Conservation (phyloP, 1,139 yeast genomes). For the Nakaseomyces bracarensis region DNA sequence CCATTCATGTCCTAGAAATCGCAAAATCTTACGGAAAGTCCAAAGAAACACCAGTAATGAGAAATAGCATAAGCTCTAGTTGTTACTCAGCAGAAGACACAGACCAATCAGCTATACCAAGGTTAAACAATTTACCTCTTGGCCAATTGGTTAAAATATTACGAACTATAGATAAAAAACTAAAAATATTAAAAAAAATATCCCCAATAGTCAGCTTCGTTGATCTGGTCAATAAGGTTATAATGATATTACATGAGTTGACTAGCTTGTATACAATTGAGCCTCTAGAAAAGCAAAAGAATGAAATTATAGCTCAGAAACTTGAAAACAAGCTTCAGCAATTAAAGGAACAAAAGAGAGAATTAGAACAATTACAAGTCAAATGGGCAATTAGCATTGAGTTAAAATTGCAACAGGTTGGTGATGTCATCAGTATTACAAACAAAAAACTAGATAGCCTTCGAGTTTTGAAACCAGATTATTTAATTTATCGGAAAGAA, state of each 20-base stretch:
- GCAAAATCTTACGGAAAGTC: too few species aligned
- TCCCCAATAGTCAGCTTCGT: background rate
- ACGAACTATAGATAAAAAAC: background rate
- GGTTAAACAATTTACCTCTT: background rate
- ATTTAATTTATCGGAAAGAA: constrained; percentile 22
- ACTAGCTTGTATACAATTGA: background rate
- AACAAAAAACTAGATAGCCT: constrained; percentile 28
- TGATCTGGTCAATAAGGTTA: background rate
- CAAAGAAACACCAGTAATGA: too few species aligned
- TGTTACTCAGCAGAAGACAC: background rate
- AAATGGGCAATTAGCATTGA: too few species aligned
- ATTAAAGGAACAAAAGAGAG: background rate
- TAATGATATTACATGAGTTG: background rate
- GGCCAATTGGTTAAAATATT: background rate
- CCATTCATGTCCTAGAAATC: background rate
- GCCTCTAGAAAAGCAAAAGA: background rate
- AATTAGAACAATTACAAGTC: background rate
- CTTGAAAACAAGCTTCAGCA: background rate
- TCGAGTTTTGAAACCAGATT: constrained; percentile 30
- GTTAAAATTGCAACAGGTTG: too few species aligned
- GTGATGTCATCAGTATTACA: constrained; percentile 13
- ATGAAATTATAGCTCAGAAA: background rate
- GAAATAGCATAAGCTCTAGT: background rate
- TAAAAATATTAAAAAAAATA: background rate
- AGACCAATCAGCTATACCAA: background rate